phyloP scores from a whole-genome alignment of 2,329 filamentous ascomycete species.

The Hymenoscyphus infarciens region DNA sequence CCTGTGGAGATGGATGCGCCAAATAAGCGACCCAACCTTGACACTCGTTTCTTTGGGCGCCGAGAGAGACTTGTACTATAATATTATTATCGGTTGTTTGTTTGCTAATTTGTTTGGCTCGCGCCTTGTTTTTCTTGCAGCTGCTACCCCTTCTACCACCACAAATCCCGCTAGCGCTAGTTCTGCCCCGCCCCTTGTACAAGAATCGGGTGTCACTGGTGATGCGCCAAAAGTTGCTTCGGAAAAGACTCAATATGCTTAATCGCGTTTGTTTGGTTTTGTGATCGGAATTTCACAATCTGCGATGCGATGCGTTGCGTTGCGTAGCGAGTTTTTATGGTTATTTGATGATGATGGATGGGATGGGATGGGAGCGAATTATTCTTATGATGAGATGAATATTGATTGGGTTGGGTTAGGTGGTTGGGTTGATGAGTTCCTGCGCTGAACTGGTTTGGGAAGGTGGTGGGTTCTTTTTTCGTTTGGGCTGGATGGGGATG shows the following conservation, averaged over 20 bases:
- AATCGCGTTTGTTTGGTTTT: conserved; percentile 12
- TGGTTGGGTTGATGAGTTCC: too few relatives aligned
- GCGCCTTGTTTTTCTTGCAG: conserved; percentile 20
- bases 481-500: too few relatives aligned
- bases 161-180: conserved; percentile 21
- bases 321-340: conserved; percentile 3
- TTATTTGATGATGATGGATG: conserved; percentile 5
- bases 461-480: too few relatives aligned
- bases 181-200: conserved; percentile 14
- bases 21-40: not conserved
- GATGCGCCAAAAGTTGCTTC: conserved; percentile 8
- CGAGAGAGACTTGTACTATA: not conserved
- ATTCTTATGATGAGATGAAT: not conserved
- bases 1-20: conserved; percentile 29
- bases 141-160: conserved; percentile 24
- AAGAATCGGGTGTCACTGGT: conserved; percentile 23
- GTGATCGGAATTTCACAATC: not conserved
- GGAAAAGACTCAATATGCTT: conserved; percentile 28
- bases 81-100: not conserved
- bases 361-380: not conserved
- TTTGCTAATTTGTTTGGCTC: conserved; percentile 24
- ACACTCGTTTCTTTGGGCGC: not conserved
- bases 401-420: not conserved
- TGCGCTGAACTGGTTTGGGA: too few relatives aligned
- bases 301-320: conserved; percentile 1